Base-by-base conservation (phyloP, 371 early-diverging fungal species). In the Smittium culicis region DNA sequence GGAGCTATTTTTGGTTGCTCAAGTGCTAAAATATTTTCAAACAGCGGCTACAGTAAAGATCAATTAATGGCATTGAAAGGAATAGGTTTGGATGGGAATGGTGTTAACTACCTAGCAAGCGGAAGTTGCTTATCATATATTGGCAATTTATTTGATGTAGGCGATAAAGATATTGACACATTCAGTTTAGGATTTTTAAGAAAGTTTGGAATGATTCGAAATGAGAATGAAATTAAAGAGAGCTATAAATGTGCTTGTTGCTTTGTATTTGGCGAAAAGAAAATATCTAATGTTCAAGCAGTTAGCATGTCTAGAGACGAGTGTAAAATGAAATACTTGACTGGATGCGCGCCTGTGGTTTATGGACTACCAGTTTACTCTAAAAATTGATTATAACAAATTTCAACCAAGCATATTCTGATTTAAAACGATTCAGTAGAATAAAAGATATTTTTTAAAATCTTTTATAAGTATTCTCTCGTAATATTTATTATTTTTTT, bases 141-240 rank as follows among this genome's bases (percentile, higher is more conserved):
- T 0, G 98, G 92, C 27, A 96, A 94, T 70, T 80, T 99, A 24
- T 99, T 99, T 99, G 99, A 99, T 79, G 97, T 99, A 8, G 99
- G 99, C 0, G 99, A 99, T 78, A 83, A 86, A 72, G 99, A 99
- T 74, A 87, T 99, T 56, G 99, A 99, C 73, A 79, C 85, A n/a
- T 86, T 92, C 67, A 87, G 88, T 25, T 79, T 80, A 34, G 74
- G 79, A 1, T 67, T 92, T 77, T 77, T 96, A 65, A 68, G 71
- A 0, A 61, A 74, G 14, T 94, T 93, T 88, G 92, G 90, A 0
- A 64, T 96, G 35, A 62, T 57, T 3, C 16, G 57, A 25, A 3
- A 57, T 3, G 57, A n/a, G 8, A n/a, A 25, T 57, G 24, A 57
- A 25, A n/a, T 5, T 20, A 14, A 14, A 57, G 25, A 25, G 27